These are phyloP conservation scores for Acorus gramineus DNA, from an alignment of 106 monocot genomes.

Conservation along the genomic window DNA sequence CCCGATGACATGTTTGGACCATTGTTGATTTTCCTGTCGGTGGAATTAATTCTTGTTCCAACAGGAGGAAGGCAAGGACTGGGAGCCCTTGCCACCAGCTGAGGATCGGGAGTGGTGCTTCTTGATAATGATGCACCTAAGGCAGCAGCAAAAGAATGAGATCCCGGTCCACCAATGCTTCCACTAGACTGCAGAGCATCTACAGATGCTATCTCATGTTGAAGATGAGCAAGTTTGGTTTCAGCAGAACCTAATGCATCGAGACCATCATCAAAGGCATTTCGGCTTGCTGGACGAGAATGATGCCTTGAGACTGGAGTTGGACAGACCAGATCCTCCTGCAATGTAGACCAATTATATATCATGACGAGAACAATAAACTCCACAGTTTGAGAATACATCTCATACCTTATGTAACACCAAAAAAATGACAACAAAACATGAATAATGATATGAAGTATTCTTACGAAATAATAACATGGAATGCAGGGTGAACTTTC, in stretches of 20 bases:
- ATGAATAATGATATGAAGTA: neutral
- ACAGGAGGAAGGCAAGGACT: slow-evolving; percentile 85
- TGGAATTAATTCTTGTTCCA: slow-evolving; percentile 38
- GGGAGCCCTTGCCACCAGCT: slow-evolving; percentile 53
- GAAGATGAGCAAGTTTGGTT: slow-evolving; percentile 8
- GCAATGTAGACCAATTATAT: slow-evolving; percentile 3
- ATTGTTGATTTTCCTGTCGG: slow-evolving; percentile 39
- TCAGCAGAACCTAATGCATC: slow-evolving; percentile 20
- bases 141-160: slow-evolving; percentile 73
- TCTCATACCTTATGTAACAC: too few species aligned
- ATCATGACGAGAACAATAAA: too few species aligned
- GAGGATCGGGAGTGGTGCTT: slow-evolving; percentile 72
- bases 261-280: slow-evolving; percentile 22
- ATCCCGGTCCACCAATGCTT: slow-evolving; percentile 20
- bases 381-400: too few species aligned
- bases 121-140: slow-evolving; percentile 55
- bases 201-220: slow-evolving; percentile 22
- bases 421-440: too few species aligned
- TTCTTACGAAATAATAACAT: neutral
- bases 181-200: slow-evolving; percentile 16
- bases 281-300: slow-evolving; percentile 37
- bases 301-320: slow-evolving; percentile 36
- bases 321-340: slow-evolving; percentile 48
- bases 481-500: neutral
- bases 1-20: slow-evolving; percentile 18